Evolutionary conservation across 768 basidiomycete species (phyloP).

Genomic region (Lactarius vividus): DNA sequence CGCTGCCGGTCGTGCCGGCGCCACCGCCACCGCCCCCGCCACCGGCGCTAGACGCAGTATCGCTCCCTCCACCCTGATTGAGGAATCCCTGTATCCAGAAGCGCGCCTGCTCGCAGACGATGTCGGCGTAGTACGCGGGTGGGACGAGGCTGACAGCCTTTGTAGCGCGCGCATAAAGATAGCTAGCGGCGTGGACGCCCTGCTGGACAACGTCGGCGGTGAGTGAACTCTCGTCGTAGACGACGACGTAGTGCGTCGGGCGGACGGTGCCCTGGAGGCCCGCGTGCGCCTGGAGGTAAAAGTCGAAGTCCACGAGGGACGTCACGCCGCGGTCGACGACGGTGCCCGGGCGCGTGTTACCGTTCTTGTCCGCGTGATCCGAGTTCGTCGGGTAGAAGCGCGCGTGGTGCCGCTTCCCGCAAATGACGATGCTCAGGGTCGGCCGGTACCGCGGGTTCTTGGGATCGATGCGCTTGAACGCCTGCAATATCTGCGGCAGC

Average conservation of each 20-base stretch:
- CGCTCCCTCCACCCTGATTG: constrained; percentile 39
- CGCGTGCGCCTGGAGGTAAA: constrained; percentile 57
- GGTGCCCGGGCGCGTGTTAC: constrained; percentile 78
- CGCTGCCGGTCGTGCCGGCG: constrained; percentile 33
- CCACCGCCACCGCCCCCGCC: constrained; percentile 34
- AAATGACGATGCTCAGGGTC: constrained; percentile 67
- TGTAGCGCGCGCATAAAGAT: constrained; percentile 79
- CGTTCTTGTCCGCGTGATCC: constrained; percentile 55
- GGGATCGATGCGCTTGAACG: constrained; percentile 54
- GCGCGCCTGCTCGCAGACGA: constrained; percentile 78
- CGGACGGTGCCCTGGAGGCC: constrained; percentile 70
- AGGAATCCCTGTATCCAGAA: constrained; percentile 75
- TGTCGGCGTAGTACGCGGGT: constrained; percentile 76
- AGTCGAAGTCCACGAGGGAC: constrained; percentile 37
- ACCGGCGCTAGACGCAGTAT: constrained; percentile 23
- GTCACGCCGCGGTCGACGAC: constrained; percentile 80
- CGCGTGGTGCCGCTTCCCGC: constrained; percentile 70
- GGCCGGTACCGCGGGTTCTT: constrained; percentile 55
- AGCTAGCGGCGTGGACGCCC: constrained; percentile 65
- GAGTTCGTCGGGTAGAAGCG: constrained; percentile 57
- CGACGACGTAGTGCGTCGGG: constrained; percentile 74
- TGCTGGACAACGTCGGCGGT: constrained; percentile 70
- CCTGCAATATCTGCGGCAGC: constrained; percentile 56
- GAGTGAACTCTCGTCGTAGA: constrained; percentile 75
- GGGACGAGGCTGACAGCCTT: constrained; percentile 81